A percentile compares a stretch with the other conserved stretches of the same genome.
phyloP scores from a whole-genome alignment of 768 basidiomycete genomes.

The Porphyrellus cyaneotinctus region DNA sequence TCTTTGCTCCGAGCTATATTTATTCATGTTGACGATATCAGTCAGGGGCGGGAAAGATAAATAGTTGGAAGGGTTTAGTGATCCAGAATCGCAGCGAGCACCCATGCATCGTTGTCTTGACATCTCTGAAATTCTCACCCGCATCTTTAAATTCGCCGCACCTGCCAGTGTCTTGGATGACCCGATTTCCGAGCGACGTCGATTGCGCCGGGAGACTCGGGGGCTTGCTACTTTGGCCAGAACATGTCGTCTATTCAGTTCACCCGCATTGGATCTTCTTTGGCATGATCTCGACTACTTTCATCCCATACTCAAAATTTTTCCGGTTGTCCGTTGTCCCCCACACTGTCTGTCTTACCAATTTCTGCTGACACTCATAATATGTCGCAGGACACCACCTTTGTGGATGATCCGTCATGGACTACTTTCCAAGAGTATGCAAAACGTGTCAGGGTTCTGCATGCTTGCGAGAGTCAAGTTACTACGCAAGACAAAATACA shows the following conservation, averaged over 20 bases:
- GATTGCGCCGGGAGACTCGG: too few relatives aligned
- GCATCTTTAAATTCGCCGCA: conserved; percentile 2
- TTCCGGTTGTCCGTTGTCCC: conserved; percentile 3
- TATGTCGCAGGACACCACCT: background rate
- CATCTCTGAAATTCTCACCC: conserved; percentile 9
- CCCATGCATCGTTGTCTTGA: conserved; percentile 38
- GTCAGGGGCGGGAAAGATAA: too few relatives aligned
- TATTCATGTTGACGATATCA: too few relatives aligned
- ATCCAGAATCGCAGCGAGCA: background rate
- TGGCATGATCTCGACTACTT: conserved; percentile 13
- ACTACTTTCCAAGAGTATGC: conserved; percentile 20
- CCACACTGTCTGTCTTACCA: too few relatives aligned
- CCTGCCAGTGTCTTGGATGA: too few relatives aligned
- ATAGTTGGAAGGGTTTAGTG: too few relatives aligned
- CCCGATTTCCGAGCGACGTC: too few relatives aligned
- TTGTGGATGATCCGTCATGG: conserved; percentile 15
- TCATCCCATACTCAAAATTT: conserved; percentile 6
- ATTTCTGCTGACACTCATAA: too few relatives aligned
- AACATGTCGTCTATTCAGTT: conserved; percentile 2
- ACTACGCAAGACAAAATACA: background rate
- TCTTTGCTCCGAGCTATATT: too few relatives aligned
- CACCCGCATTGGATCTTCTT: conserved; percentile 10
- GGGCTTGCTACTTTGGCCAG: too few relatives aligned
- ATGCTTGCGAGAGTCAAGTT: background rate
- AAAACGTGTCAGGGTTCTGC: conserved; percentile 17